Percentiles rank a stretch among this genome's conserved stretches.
Conservation (phyloP, 1,284 basidiomycete genomes). For the Leccinum subrobustum region DNA sequence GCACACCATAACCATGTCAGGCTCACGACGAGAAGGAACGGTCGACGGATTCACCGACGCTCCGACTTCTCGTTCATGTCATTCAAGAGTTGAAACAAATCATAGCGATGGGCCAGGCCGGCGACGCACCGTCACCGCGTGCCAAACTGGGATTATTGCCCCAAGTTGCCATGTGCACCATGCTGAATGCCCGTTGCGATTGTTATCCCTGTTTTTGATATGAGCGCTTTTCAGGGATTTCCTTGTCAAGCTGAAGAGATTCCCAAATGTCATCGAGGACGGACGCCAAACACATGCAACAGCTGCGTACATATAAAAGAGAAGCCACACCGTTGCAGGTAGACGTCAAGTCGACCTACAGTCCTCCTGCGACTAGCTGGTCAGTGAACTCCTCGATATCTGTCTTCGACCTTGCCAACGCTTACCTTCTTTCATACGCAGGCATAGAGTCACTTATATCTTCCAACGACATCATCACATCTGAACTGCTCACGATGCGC, state of each 20-base stretch:
- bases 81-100: not conserved
- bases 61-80: not conserved
- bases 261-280: not conserved
- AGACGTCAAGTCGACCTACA: constrained; percentile 3
- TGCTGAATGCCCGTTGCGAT: not conserved
- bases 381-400: constrained; percentile 4
- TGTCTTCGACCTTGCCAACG: not conserved
- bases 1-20: constrained; percentile 3
- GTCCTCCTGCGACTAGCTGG: not conserved
- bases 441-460: not conserved
- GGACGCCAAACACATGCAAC: not conserved
- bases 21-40: not conserved
- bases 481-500: constrained; percentile 13
- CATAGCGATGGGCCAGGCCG: not conserved
- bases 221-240: not conserved
- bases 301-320: constrained; percentile 18
- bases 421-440: constrained; percentile 8
- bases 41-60: not conserved
- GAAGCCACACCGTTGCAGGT: not conserved
- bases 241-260: not conserved
- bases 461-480: not conserved
- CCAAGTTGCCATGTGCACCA: not conserved
- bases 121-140: not conserved
- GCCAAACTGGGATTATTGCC: constrained; percentile 5
- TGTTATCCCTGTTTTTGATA: not conserved